Conservation (phyloP, 208 protist genomes). For the Acanthamoeba castellanii region DNA sequence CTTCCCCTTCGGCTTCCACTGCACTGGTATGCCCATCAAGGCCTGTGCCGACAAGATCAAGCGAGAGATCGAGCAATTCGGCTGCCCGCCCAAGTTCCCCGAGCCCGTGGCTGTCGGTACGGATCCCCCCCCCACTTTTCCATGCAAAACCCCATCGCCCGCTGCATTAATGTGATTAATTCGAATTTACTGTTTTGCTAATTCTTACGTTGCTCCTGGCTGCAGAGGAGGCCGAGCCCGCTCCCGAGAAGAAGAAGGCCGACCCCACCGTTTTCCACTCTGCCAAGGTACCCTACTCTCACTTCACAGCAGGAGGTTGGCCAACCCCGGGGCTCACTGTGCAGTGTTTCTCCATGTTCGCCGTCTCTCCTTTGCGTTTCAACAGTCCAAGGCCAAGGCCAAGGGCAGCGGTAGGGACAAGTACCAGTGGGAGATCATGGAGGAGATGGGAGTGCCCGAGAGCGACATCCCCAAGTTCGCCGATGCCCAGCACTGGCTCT, state of each 20-base stretch:
- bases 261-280: conserved; percentile 69
- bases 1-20: conserved; percentile 99
- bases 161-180: no score
- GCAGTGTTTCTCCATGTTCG: no score
- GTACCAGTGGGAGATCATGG: conserved; percentile 99
- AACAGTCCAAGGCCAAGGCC: conserved; percentile 87
- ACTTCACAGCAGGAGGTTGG: no score
- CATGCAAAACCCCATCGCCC: no score
- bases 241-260: conserved; percentile 69
- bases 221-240: conserved; percentile 42
- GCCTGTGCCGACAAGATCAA: conserved; percentile 98
- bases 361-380: no score
- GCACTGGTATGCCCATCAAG: conserved; percentile 99
- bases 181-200: no score
- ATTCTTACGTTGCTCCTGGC: no score
- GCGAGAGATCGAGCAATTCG: conserved; percentile 91
- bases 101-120: conserved; percentile 76
- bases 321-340: no score
- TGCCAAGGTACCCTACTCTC: background rate
- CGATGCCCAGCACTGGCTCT: conserved; percentile 98
- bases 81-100: conserved; percentile 93
- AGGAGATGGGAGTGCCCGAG: conserved; percentile 95
- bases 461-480: conserved; percentile 98
- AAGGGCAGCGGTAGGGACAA: conserved; percentile 94
- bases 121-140: no score